Evolutionary conservation across 1,284 basidiomycete species (phyloP).

Genomic region (Apiotrichum montevideense): DNA sequence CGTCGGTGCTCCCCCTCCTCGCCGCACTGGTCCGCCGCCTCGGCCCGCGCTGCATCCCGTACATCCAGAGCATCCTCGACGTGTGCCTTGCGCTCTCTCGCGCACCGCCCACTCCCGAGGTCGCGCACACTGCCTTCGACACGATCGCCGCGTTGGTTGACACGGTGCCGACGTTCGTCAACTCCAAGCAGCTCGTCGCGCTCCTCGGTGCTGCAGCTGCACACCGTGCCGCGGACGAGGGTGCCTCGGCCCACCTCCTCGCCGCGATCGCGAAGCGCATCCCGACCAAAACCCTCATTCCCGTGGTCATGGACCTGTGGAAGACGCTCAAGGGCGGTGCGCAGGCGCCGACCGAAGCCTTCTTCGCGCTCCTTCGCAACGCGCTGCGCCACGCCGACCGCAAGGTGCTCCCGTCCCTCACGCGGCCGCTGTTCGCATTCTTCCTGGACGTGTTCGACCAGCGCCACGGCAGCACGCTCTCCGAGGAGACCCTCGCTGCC

Average conservation of each 20-base stretch:
- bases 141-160: slow-evolving; percentile 35
- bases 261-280: slow-evolving; percentile 63
- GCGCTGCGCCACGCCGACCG: slow-evolving; percentile 62
- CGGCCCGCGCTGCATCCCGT: slow-evolving; percentile 79
- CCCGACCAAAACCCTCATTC: slow-evolving; percentile 61
- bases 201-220: slow-evolving; percentile 40
- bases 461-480: slow-evolving; percentile 43
- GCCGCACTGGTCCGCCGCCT: slow-evolving; percentile 51
- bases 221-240: slow-evolving; percentile 24
- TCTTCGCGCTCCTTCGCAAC: slow-evolving; percentile 63
- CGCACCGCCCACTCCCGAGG: slow-evolving; percentile 13
- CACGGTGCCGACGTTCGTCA: slow-evolving; percentile 48
- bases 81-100: slow-evolving; percentile 55
- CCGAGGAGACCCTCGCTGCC: slow-evolving; percentile 30
- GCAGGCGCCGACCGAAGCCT: slow-evolving; percentile 45
- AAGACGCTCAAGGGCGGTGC: slow-evolving; percentile 29
- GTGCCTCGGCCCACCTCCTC: slow-evolving; percentile 28
- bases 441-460: slow-evolving; percentile 75
- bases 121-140: slow-evolving; percentile 24
- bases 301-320: slow-evolving; percentile 54
- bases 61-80: slow-evolving; percentile 65
- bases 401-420: slow-evolving; percentile 59
- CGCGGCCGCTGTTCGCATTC: slow-evolving; percentile 70
- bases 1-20: slow-evolving; percentile 57
- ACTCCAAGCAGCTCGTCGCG: slow-evolving; percentile 43